phyloP scores from a whole-genome alignment of 345 rosid species.

The Eucalyptus dawsonii region DNA sequence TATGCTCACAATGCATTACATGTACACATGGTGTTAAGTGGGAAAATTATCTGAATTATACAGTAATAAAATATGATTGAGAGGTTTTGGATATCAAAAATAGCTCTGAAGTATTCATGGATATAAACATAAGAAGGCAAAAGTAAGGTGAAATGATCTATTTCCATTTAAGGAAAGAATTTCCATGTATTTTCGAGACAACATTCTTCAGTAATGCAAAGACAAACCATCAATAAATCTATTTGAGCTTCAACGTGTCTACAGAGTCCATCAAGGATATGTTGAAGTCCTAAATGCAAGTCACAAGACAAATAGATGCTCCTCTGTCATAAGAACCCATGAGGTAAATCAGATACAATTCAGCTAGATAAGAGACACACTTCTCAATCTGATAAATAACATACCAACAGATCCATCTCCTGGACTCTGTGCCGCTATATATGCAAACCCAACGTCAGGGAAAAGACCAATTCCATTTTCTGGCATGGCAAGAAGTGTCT shows the following conservation, averaged over 20 bases:
- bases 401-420: slow-evolving; percentile 91
- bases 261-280: background rate
- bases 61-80: background rate
- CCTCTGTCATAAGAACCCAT: background rate
- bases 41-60: background rate
- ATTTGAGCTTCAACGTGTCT: background rate
- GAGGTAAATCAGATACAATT: background rate
- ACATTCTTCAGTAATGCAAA: background rate
- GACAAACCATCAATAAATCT: background rate
- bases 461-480: slow-evolving; percentile 97
- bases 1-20: background rate
- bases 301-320: background rate
- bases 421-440: slow-evolving; percentile 78
- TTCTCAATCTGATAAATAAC: background rate
- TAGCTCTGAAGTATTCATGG: background rate
- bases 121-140: background rate
- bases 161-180: background rate
- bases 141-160: background rate
- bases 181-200: background rate
- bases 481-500: slow-evolving; percentile 90
- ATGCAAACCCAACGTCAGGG: slow-evolving; percentile 93
- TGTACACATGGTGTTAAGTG: background rate
- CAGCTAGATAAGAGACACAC: background rate
- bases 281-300: background rate
- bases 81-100: background rate